These are phyloP conservation scores for Phaeosphaeria sp. DNA, from an alignment of 2,329 filamentous ascomycete genomes.

Conservation along the genomic window DNA sequence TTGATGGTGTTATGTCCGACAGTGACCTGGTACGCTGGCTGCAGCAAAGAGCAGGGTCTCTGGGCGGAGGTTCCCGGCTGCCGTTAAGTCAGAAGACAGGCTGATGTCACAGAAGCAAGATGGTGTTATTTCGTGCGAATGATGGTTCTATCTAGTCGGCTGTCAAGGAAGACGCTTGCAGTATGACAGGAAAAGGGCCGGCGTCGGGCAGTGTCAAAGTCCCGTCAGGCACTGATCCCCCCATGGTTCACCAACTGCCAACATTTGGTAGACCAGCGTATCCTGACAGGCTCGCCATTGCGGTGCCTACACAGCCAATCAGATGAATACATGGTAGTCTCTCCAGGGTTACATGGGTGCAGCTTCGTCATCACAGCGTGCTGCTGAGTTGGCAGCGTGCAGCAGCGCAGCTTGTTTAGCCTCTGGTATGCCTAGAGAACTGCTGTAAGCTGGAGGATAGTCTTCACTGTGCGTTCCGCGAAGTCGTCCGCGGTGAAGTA, in stretches of 20 bases:
- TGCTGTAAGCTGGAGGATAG: constrained; percentile 7
- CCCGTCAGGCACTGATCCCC: constrained; percentile 16
- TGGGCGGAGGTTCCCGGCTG: not conserved
- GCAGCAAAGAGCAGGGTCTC: not conserved
- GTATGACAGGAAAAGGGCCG: constrained; percentile 4
- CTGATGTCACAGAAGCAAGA: not conserved
- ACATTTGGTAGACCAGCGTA: constrained; percentile 18
- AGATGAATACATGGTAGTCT: constrained; percentile 12
- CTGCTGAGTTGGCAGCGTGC: constrained; percentile 30
- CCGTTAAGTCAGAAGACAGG: not conserved
- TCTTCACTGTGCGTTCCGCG: not conserved
- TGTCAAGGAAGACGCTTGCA: not conserved
- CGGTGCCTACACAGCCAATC: constrained; percentile 19
- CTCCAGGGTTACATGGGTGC: constrained; percentile 10
- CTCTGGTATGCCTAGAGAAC: constrained; percentile 7
- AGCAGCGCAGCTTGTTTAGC: constrained; percentile 16
- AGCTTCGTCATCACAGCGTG: constrained; percentile 26
- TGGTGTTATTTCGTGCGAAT: not conserved
- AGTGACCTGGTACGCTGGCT: not conserved
- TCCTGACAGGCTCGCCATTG: constrained; percentile 12
- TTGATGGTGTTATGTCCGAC: not conserved
- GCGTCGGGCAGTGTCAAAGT: constrained; percentile 15
- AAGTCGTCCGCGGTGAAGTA: not conserved
- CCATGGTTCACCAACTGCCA: constrained; percentile 9
- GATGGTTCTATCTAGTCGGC: not conserved